Conservation (phyloP, 2,329 filamentous ascomycete genomes). For the Fusarium sp. region DNA sequence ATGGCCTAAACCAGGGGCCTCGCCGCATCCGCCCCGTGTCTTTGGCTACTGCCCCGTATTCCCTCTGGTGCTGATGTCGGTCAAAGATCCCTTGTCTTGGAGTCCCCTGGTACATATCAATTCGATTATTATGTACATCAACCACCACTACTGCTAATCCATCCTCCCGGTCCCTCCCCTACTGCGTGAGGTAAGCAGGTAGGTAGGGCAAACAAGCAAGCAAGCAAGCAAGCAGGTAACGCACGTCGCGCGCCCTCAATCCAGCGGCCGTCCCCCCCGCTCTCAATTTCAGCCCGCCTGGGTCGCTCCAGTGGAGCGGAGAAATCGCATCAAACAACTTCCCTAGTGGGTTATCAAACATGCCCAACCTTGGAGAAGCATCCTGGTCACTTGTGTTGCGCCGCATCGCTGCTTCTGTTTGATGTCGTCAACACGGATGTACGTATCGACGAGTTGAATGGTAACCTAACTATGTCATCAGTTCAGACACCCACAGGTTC, state of each 20-base stretch:
- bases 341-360: not conserved
- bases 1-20: not conserved
- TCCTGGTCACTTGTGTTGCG: constrained; percentile 1
- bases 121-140: not conserved
- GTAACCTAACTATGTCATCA: not conserved
- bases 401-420: not conserved
- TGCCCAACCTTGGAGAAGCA: constrained; percentile 14
- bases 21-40: not conserved
- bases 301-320: constrained; percentile 30
- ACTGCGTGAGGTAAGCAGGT: constrained; percentile 1
- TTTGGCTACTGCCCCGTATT: not conserved
- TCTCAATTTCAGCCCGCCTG: constrained; percentile 33
- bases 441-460: not conserved
- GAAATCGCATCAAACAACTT: constrained; percentile 7
- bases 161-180: not conserved
- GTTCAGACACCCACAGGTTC: not conserved
- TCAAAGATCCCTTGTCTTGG: not conserved
- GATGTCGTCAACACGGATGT: not conserved
- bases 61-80: not conserved
- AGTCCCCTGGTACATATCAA: not conserved
- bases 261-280: constrained; percentile 38
- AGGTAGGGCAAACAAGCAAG: not conserved
- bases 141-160: not conserved
- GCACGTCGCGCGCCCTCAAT: constrained; percentile 39
- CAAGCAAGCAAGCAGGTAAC: not conserved